A percentile compares a stretch with the other conserved stretches of the same genome.
Conservation (phyloP, 2,329 filamentous ascomycete species). For the Aspergillus luchuensis region DNA sequence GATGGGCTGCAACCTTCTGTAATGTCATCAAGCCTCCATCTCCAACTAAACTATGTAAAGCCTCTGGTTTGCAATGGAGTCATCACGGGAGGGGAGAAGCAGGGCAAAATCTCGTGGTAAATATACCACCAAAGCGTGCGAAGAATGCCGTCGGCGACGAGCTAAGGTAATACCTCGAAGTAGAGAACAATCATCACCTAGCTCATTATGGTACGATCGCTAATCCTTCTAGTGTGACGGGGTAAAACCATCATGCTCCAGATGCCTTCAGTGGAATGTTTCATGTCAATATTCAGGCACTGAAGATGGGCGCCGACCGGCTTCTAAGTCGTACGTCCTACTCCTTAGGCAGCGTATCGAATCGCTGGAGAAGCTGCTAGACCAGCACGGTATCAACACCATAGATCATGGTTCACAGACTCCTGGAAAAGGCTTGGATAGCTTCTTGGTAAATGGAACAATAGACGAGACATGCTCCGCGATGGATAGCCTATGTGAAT, state of each 20-base stretch:
- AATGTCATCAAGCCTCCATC: too few species aligned
- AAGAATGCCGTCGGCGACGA: constrained; percentile 41
- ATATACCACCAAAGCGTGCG: constrained; percentile 38
- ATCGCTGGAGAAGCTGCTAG: constrained; percentile 34
- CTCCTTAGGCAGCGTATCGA: constrained; percentile 37
- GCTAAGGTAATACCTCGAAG: constrained; percentile 33
- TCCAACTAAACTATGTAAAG: too few species aligned
- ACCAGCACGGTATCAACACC: constrained; percentile 33
- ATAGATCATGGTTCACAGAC: constrained; percentile 24
- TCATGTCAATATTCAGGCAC: constrained; percentile 34
- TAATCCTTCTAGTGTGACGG: constrained; percentile 35
- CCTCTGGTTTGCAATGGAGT: neutral
- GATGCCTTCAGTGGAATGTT: constrained; percentile 34
- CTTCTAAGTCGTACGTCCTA: constrained; percentile 39
- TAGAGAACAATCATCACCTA: neutral
- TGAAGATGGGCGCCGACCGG: constrained; percentile 39
- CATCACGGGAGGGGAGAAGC: neutral
- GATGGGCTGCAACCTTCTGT: too few species aligned
- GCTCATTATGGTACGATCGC: neutral
- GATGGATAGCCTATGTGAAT: constrained; percentile 24
- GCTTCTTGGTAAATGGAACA: neutral
- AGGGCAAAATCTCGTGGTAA: constrained; percentile 17
- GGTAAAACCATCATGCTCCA: constrained; percentile 33
- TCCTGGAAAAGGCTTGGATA: neutral
- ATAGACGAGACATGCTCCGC: constrained; percentile 9